phyloP scores from a whole-genome alignment of 2,329 filamentous ascomycete species.

The Paracamarosporium sp. region DNA sequence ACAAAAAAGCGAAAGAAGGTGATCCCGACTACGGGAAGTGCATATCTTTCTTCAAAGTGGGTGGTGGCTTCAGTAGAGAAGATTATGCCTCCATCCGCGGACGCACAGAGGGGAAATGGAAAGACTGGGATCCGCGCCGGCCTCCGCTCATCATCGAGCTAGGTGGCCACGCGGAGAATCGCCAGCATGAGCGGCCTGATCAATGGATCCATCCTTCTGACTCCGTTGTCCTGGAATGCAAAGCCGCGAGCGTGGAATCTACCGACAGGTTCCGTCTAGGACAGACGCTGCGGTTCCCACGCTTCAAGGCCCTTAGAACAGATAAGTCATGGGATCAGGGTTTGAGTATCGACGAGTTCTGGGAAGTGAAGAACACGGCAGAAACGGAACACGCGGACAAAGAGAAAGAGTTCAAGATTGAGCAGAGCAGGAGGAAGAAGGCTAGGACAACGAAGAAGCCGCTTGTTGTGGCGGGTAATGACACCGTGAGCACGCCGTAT shows the following conservation, averaged over 20 bases:
- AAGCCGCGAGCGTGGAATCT: conserved; percentile 77
- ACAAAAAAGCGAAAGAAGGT: conserved; percentile 68
- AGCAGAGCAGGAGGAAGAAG: conserved; percentile 69
- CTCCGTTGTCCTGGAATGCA: conserved; percentile 86
- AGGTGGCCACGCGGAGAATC: conserved; percentile 69
- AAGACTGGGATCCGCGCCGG: conserved; percentile 77
- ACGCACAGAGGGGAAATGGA: conserved; percentile 90
- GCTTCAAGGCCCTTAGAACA: conserved; percentile 80
- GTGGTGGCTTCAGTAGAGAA: conserved; percentile 85
- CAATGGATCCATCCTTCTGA: conserved; percentile 92
- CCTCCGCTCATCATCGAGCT: conserved; percentile 84
- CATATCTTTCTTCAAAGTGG: conserved; percentile 96
- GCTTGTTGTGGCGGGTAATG: conserved; percentile 75
- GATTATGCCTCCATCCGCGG: conserved; percentile 87
- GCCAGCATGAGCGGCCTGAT: conserved; percentile 81
- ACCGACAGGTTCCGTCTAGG: conserved; percentile 81
- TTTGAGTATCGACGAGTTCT: conserved; percentile 78
- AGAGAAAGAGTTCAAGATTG: conserved; percentile 72
- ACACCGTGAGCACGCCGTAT: conserved; percentile 58
- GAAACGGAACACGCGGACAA: conserved; percentile 77
- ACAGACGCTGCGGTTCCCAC: conserved; percentile 85
- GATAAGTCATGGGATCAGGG: conserved; percentile 86
- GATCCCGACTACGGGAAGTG: conserved; percentile 72
- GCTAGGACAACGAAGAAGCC: conserved; percentile 68
- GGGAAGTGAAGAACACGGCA: conserved; percentile 70